Base-by-base conservation (phyloP, 305 asterid species). In the Petunia hybrid region DNA sequence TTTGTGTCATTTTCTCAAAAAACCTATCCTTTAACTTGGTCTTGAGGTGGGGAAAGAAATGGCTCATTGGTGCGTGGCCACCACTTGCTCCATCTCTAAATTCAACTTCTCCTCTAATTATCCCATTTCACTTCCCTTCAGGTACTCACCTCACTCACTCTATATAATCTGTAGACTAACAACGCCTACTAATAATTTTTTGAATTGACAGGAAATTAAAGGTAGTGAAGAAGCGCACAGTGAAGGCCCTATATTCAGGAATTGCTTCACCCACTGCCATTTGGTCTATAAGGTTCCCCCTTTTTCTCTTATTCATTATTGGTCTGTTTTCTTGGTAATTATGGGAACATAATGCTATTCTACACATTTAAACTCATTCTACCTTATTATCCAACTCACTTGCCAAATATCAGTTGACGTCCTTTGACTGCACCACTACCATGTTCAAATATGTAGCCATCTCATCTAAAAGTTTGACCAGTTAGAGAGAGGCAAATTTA, bases 211-310 rank as follows among this genome's bases (percentile, higher is more conserved):
- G 94, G 82, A 91, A 87, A 82, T 82, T 85, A 81, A 86, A 64
- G 8, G 45, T 22, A 3, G 61, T 10, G 41, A 61, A 60, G 51
- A 84, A 87, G 51, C 81, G 86, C 39, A 59, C 86, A 56, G 85
- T 76, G 56, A 85, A 87, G 80, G 88, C 92, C 56, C 70, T 85
- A 63, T 86, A 81, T 83, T 80, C 82, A 78, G 85, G 85, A 1
- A 81, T 62, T 82, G 80, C 79, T 82, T 84, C 88, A 3, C 90
- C 89, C 55, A 38, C 14, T 45, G 93, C 94, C 79, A 64, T 91
- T 87, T 91, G 94, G 95, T 92, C 97, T 59, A 89, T 91, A 81
- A 90, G 95, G 97, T 92, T 57, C 5, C 3, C 3, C n/a, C 39
- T 16, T 45, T 71, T 14, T 71, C 16, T 4, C 31, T 22, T 22